Percentiles rank a stretch among this genome's conserved stretches.
phyloP scores from a whole-genome alignment of 139 green algal species.

The Picochlorum sp. region DNA sequence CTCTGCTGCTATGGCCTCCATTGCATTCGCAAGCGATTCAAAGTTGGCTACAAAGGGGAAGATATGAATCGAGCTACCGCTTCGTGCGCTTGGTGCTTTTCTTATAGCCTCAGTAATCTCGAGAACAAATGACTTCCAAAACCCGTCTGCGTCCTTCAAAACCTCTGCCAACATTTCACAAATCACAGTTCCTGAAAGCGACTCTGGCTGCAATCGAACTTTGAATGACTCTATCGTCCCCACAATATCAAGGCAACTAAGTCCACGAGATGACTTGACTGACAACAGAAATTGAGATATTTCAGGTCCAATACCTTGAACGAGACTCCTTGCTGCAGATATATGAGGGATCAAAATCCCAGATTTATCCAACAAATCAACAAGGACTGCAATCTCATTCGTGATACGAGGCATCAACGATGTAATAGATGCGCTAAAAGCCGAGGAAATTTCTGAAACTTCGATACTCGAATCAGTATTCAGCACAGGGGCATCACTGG shows the following conservation, averaged over 20 bases:
- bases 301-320: neutral
- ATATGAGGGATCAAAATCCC: neutral
- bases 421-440: too few relatives aligned
- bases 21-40: constrained; percentile 7
- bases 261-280: neutral
- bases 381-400: neutral
- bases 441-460: too few relatives aligned
- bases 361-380: constrained; percentile 1
- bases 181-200: too few relatives aligned
- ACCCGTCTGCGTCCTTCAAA: too few relatives aligned
- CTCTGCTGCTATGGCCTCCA: constrained; percentile 21
- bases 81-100: constrained; percentile 1
- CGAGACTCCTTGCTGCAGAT: neutral
- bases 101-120: neutral
- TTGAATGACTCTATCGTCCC: too few relatives aligned
- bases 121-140: neutral
- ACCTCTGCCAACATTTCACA: too few relatives aligned
- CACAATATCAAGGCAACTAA: too few relatives aligned
- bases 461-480: too few relatives aligned
- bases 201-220: too few relatives aligned
- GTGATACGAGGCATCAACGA: too few relatives aligned
- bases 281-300: neutral
- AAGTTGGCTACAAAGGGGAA: constrained; percentile 46
- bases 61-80: constrained; percentile 23
- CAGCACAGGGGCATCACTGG: too few relatives aligned